Percentiles rank a stretch among this genome's conserved stretches.
phyloP scores from a whole-genome alignment of 805 yeast genomes.

The Saccharomyces eubayanus region DNA sequence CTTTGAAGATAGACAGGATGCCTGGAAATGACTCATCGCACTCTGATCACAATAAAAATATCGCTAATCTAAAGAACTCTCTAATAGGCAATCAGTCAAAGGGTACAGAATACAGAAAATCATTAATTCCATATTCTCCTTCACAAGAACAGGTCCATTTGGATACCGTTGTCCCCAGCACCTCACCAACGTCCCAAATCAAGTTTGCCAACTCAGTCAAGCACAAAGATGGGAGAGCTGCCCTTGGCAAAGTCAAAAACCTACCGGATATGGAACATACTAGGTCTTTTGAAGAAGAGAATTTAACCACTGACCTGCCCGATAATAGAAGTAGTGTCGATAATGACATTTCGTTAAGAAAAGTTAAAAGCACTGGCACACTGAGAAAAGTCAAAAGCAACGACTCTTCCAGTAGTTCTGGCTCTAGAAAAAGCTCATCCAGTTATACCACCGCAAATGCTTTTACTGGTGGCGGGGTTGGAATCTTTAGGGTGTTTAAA shows the following conservation, averaged over 20 bases:
- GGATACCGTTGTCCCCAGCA: slow-evolving; percentile 1
- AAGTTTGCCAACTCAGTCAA: slow-evolving; percentile 22
- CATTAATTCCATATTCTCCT: not conserved
- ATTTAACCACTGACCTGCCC: not conserved
- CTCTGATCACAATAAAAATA: not conserved
- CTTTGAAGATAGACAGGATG: not conserved
- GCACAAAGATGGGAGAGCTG: slow-evolving; percentile 17
- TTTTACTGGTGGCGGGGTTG: not conserved
- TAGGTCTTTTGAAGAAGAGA: not conserved
- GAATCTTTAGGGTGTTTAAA: slow-evolving; percentile 16
- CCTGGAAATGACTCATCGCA: not conserved
- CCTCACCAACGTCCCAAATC: slow-evolving; percentile 10
- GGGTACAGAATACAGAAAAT: not conserved
- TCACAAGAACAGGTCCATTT: not conserved
- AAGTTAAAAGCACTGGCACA: slow-evolving; percentile 19
- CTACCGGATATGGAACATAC: not conserved
- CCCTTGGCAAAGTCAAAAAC: slow-evolving; percentile 10
- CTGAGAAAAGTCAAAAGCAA: slow-evolving; percentile 11
- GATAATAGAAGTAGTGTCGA: not conserved
- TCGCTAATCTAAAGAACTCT: not conserved
- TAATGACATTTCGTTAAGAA: slow-evolving; percentile 9
- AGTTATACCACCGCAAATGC: slow-evolving; percentile 1
- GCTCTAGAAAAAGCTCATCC: slow-evolving; percentile 3
- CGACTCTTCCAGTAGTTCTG: slow-evolving; percentile 9
- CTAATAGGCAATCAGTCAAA: not conserved